Percentiles rank a stretch among this genome's conserved stretches.
Conservation (phyloP, 106 monocot species). For the Gastrodia elata region DNA sequence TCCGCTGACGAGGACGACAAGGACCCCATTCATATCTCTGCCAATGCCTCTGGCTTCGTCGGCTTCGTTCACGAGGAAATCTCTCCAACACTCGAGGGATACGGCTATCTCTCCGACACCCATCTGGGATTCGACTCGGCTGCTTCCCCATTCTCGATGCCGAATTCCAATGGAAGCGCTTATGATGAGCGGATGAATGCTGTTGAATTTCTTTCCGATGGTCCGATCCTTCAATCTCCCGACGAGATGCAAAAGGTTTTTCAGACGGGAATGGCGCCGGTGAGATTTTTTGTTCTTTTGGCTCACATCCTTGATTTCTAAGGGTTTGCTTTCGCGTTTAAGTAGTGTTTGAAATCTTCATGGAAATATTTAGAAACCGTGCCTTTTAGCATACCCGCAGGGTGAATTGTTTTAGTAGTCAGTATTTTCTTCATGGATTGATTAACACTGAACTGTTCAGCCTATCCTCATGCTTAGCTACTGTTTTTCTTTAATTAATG, state of each 20-base stretch:
- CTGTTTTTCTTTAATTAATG: not conserved
- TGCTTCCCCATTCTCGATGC: conserved; percentile 27
- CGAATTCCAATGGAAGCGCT: conserved; percentile 54
- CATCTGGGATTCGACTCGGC: conserved; percentile 11
- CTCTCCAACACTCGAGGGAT: conserved; percentile 42
- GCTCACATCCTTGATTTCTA: not conserved
- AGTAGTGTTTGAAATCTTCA: not conserved
- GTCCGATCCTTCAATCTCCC: conserved; percentile 32
- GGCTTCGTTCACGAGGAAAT: conserved; percentile 18
- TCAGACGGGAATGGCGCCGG: conserved; percentile 55
- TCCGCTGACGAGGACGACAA: conserved; percentile 17
- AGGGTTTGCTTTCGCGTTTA: not conserved
- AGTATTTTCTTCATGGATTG: not conserved
- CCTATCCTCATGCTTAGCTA: not conserved
- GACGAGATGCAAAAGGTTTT: conserved; percentile 45
- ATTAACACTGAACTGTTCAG: not conserved
- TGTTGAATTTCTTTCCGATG: conserved; percentile 23
- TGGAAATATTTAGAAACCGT: not conserved
- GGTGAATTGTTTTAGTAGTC: not conserved
- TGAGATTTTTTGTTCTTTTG: conserved; percentile 11
- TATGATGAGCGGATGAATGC: conserved; percentile 19
- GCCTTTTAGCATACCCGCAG: not conserved
- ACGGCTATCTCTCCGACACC: conserved; percentile 34
- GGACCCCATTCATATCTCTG: conserved; percentile 4
- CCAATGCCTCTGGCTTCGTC: conserved; percentile 4